phyloP scores from a whole-genome alignment of 257 asterid genomes.

The Coffea eugenioides region DNA sequence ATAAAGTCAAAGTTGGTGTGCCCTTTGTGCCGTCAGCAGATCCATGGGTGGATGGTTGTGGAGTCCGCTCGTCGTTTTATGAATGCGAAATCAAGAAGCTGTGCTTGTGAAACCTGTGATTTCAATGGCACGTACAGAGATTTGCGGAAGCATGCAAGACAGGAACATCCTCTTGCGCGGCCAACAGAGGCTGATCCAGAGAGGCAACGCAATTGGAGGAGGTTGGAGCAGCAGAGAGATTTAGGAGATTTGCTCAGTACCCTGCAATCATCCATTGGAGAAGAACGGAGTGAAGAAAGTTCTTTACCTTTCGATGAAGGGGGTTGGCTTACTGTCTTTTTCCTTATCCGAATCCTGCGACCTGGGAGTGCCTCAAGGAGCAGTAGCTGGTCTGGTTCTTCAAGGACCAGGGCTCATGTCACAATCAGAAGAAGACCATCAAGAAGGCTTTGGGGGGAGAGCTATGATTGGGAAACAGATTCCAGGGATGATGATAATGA shows the following conservation, averaged over 20 bases:
- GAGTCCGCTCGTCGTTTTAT: conserved; percentile 68
- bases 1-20: conserved; percentile 53
- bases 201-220: conserved; percentile 81
- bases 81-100: conserved; percentile 75
- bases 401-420: conserved; percentile 49
- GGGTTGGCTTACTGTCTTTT: conserved; percentile 61
- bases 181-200: conserved; percentile 81
- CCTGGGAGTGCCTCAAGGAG: conserved; percentile 48
- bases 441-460: conserved; percentile 76
- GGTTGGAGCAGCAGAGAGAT: conserved; percentile 79
- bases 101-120: conserved; percentile 79
- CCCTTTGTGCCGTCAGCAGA: conserved; percentile 79
- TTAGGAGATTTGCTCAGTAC: conserved; percentile 72
- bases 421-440: conserved; percentile 47
- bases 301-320: conserved; percentile 58
- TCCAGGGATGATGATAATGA: conserved; percentile 43
- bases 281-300: conserved; percentile 55
- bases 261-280: conserved; percentile 68
- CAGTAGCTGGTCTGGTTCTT: conserved; percentile 45
- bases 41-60: conserved; percentile 67
- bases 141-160: conserved; percentile 78
- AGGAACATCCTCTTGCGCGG: conserved; percentile 67
- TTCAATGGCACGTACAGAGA: conserved; percentile 71
- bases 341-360: conserved; percentile 61
- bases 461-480: conserved; percentile 45